Conservation (phyloP, 2,329 filamentous ascomycete species). For the Lachnum nothofagi region DNA sequence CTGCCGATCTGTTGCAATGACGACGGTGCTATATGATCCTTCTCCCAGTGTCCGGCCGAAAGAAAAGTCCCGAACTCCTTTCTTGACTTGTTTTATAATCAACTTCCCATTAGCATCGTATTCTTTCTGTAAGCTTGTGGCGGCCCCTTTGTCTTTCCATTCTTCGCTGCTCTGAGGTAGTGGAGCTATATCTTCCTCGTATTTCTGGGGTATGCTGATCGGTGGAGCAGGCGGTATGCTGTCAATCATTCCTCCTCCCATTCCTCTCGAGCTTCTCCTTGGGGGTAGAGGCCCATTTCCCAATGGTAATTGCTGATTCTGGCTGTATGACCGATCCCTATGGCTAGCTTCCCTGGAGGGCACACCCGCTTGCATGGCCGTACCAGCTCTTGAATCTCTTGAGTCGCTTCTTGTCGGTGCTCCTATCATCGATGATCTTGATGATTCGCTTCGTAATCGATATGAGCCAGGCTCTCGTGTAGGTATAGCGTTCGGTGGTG, state of each 20-base stretch:
- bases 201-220: conserved; percentile 38
- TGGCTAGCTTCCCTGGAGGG: conserved; percentile 66
- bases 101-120: conserved; percentile 79
- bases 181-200: conserved; percentile 52
- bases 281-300: conserved; percentile 64
- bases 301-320: conserved; percentile 45
- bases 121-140: conserved; percentile 74
- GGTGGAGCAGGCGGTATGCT: conserved; percentile 19
- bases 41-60: conserved; percentile 90
- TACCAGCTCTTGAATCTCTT: conserved; percentile 57
- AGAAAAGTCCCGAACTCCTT: conserved; percentile 93
- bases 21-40: conserved; percentile 95
- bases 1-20: conserved; percentile 86
- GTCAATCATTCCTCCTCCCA: conserved; percentile 51
- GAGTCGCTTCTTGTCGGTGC: conserved; percentile 57
- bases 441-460: conserved; percentile 54
- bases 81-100: conserved; percentile 80
- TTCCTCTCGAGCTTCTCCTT: conserved; percentile 69
- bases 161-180: conserved; percentile 69
- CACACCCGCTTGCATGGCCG: conserved; percentile 54
- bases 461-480: conserved; percentile 40
- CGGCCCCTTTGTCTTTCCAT: conserved; percentile 94
- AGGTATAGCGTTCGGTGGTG: conserved; percentile 37
- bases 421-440: conserved; percentile 51
- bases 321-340: conserved; percentile 62